Conservation (phyloP, 2,329 filamentous ascomycete genomes). For the Parasarocladium wereldwijsianum region DNA sequence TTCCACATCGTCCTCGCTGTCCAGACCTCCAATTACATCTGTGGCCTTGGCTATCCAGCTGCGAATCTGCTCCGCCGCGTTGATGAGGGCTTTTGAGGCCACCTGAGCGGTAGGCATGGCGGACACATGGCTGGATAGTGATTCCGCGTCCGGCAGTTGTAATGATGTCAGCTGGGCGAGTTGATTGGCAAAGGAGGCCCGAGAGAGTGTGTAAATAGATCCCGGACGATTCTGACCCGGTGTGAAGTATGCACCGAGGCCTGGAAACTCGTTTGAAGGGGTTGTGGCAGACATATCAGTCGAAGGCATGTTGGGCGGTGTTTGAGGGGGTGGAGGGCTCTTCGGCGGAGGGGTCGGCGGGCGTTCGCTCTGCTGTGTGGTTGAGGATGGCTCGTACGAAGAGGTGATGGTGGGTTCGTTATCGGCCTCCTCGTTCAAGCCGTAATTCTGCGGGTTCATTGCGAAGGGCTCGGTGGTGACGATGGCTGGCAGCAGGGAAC, state of each 20-base stretch:
- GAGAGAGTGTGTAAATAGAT: slow-evolving; percentile 86
- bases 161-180: slow-evolving; percentile 84
- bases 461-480: slow-evolving; percentile 29
- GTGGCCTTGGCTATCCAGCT: slow-evolving; percentile 89
- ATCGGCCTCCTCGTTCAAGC: slow-evolving; percentile 54
- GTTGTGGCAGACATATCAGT: no score
- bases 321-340: slow-evolving; percentile 13
- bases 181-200: slow-evolving; percentile 85
- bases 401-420: slow-evolving; percentile 47
- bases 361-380: neutral
- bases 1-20: slow-evolving; percentile 93
- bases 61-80: slow-evolving; percentile 81
- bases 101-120: slow-evolving; percentile 72
- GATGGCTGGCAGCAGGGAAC: slow-evolving; percentile 33
- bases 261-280: slow-evolving; percentile 27
- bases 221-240: slow-evolving; percentile 55
- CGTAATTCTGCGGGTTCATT: slow-evolving; percentile 63
- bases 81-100: slow-evolving; percentile 71
- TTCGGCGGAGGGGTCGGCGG: slow-evolving; percentile 18
- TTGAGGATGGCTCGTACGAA: slow-evolving; percentile 26
- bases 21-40: slow-evolving; percentile 74
- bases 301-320: no score
- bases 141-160: slow-evolving; percentile 71
- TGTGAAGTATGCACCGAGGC: slow-evolving; percentile 50
- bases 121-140: slow-evolving; percentile 68